Evolutionary conservation across 257 asterid species (phyloP).

Genomic region (Solanum gracilifrons): DNA sequence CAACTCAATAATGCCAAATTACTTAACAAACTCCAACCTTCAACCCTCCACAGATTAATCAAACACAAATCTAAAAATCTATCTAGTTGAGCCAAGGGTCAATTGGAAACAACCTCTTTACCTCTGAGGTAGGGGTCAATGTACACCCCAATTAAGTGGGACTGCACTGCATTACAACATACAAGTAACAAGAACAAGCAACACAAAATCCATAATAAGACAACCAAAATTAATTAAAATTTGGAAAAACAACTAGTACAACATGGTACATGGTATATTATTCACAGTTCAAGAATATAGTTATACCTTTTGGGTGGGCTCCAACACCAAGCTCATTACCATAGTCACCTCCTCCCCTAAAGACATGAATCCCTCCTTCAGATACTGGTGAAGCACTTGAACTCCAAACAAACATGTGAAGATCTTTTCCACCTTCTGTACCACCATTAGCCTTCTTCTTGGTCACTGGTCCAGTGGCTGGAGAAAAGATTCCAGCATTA

Average conservation of each 20-base stretch:
- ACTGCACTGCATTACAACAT: background rate
- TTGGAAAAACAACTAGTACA: background rate
- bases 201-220: slow-evolving; percentile 7
- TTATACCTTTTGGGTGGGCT: slow-evolving; percentile 79
- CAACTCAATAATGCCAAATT: slow-evolving; percentile 5
- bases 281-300: background rate
- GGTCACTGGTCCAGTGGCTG: slow-evolving; percentile 43
- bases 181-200: slow-evolving; percentile 12
- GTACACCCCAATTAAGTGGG: background rate
- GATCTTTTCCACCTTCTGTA: slow-evolving; percentile 59
- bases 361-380: slow-evolving; percentile 96
- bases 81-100: background rate
- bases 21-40: slow-evolving; percentile 10
- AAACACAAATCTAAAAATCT: background rate
- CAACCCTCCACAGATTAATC: slow-evolving; percentile 6
- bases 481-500: slow-evolving; percentile 77
- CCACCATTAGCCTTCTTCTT: slow-evolving; percentile 68
- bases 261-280: background rate
- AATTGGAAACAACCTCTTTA: background rate
- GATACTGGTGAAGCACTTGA: slow-evolving; percentile 97
- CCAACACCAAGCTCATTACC: slow-evolving; percentile 55
- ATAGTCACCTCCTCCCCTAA: slow-evolving; percentile 68
- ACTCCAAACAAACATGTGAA: slow-evolving; percentile 99
- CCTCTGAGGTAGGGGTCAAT: background rate
- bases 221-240: background rate